Percentiles rank a stretch among this genome's conserved stretches.
These are phyloP conservation scores for Sarocladiaceae sp. DNA, from an alignment of 2,329 filamentous ascomycete species.

Conservation along the genomic window DNA sequence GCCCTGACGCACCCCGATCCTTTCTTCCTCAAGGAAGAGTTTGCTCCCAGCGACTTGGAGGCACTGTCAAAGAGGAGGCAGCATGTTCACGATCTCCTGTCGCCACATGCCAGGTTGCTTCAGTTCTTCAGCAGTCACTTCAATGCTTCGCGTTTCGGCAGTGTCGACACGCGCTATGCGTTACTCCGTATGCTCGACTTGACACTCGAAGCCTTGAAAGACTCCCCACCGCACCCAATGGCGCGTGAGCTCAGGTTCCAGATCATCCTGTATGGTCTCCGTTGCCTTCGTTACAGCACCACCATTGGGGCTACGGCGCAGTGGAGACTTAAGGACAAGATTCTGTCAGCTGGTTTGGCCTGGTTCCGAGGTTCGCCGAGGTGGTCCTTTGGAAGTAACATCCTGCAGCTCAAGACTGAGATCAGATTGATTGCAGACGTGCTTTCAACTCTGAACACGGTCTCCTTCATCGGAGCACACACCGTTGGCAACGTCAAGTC, in stretches of 20 bases:
- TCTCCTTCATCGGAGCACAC: conserved; percentile 53
- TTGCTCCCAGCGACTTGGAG: conserved; percentile 81
- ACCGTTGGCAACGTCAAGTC: conserved; percentile 52
- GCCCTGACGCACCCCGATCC: conserved; percentile 72
- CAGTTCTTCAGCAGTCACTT: conserved; percentile 94
- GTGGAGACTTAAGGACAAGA: conserved; percentile 82
- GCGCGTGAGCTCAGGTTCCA: conserved; percentile 90
- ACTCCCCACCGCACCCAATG: conserved; percentile 72
- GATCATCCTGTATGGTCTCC: conserved; percentile 74
- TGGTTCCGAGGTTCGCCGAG: conserved; percentile 83
- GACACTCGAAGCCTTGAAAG: conserved; percentile 68
- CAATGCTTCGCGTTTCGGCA: conserved; percentile 83
- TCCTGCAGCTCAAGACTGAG: conserved; percentile 89
- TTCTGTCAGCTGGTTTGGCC: conserved; percentile 75
- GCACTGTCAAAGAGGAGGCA: conserved; percentile 70
- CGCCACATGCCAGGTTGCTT: conserved; percentile 77
- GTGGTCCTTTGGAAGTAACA: conserved; percentile 95
- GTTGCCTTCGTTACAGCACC: conserved; percentile 67
- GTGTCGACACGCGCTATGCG: conserved; percentile 70
- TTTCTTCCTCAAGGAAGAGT: conserved; percentile 86
- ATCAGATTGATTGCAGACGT: conserved; percentile 75
- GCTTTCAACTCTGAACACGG: conserved; percentile 55
- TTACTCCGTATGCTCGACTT: conserved; percentile 76
- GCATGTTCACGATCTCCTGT: conserved; percentile 71
- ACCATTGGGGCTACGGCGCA: conserved; percentile 57